Evolutionary conservation across 306 rosid species (phyloP), one percentile per base, ranked within the genome.

Genomic region (Vigna radiata): DNA sequence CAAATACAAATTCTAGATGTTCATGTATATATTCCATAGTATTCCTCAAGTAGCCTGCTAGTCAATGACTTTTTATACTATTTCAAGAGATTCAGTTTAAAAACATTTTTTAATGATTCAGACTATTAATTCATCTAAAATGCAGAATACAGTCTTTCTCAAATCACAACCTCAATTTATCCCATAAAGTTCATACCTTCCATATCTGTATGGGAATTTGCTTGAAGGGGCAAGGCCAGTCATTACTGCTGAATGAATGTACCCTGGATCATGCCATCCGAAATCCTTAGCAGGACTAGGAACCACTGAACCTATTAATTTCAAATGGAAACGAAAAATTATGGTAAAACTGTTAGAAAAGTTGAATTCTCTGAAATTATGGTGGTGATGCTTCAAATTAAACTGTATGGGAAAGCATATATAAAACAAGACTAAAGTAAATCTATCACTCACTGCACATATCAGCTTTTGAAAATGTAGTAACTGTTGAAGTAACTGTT

Each of bases 231-330:
- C 56, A 58, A 94, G 95, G 54, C 86, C 94, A 14, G 86, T 86
- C 91, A 94, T 90, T 39, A 90, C 72, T 73, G 90, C 97, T 19
- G 98, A 83, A 75, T 94, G 98, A 60, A 94, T 90, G 88, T 62
- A 91, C 53, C 97, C 98, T 1, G 96, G 98, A 50, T 94, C 93
- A 89, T 94, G 98, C 98, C 98, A 94, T 19, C 97, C 96, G 46
- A 94, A 94, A 69, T 94, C 97, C 69, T 81, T 89, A 10, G 98
- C 98, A 79, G 98, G 98, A 82, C 96, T 94, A 10, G 80, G 77
- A 33, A 81, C 0, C 1, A 0, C 9, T 31, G 87, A 72, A 79
- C 64, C 98, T 93, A 68, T 79, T 7, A 67, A 73, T 78, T 60
- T 63, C 41, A 2, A 1, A 33, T 33, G 7, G 7, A 33, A 33